These are phyloP conservation scores for Xylariaceae sp. DNA, from an alignment of 2,329 filamentous ascomycete species.

Conservation along the genomic window DNA sequence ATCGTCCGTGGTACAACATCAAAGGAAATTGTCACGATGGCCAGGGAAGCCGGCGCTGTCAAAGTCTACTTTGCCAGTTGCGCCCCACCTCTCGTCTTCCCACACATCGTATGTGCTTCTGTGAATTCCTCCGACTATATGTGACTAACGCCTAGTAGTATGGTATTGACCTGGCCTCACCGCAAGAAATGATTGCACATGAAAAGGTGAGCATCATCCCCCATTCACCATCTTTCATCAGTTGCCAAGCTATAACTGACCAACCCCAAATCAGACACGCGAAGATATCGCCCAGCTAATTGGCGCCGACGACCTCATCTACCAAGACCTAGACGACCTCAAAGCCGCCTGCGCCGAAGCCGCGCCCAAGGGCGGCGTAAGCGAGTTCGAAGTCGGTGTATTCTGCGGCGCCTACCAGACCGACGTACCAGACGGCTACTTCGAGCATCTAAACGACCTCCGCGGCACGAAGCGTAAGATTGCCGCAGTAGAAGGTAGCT, in stretches of 20 bases:
- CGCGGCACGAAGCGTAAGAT: constrained; percentile 66
- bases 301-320: constrained; percentile 74
- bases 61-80: constrained; percentile 83
- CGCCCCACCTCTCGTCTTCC: constrained; percentile 77
- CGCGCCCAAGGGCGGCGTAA: constrained; percentile 49
- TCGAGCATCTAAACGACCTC: constrained; percentile 72
- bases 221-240: background rate
- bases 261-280: constrained; percentile 12
- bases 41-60: constrained; percentile 75
- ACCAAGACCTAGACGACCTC: constrained; percentile 75
- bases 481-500: constrained; percentile 8
- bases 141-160: constrained; percentile 18
- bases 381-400: constrained; percentile 83
- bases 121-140: background rate
- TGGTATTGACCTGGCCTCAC: constrained; percentile 69
- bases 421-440: constrained; percentile 74
- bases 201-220: constrained; percentile 49
- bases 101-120: constrained; percentile 69
- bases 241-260: background rate
- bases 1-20: constrained; percentile 85
- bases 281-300: constrained; percentile 48
- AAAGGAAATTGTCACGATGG: constrained; percentile 79
- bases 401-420: constrained; percentile 89
- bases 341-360: constrained; percentile 72
- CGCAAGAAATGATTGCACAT: constrained; percentile 68